Evolutionary conservation across 352 stramenopile species (phyloP), one percentile per base, ranked within the genome.

Genomic region (Phytopythium aichiense): DNA sequence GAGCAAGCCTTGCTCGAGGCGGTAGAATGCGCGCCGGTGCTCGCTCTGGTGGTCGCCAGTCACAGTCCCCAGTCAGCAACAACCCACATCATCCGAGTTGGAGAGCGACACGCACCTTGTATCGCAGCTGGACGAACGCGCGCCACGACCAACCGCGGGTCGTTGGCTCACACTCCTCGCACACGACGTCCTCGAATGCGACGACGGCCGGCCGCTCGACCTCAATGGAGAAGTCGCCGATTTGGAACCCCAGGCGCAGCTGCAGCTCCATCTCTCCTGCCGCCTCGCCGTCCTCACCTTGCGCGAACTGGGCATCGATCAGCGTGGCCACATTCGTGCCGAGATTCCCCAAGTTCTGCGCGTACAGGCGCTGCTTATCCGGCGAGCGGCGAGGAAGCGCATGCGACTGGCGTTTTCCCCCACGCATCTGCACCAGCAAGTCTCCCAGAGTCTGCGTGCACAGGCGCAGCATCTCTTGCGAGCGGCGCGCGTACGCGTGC

Each of bases 21-120:
- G 58, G n/a, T 88, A 67, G 55, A 95, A 90, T 25, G 82, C 89
- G 51, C 84, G 78, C 56, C 91, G 89, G 71, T 91, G 81, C 25
- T 84, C 71, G 5, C 88, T 89, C 58, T 92, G 79, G 2, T 2
- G 31, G 16, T 25, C 20, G 23, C 4, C 13, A 52, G 46, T 42
- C 28, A 40, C 49, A 55, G 5, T 40, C 45, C 15, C 18, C 25
- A 30, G 22, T 35, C 5, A 54, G 23, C 48, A 35, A 23, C 13
- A 6, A 37, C 23, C 9, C 7, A 13, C 6, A 35, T 37, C 23
- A 54, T 11, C 23, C 33, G 23, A 18, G 23, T 23, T 5, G 4
- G 13, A 33, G 35, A 15, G 4, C 23, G 18, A 35, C 25, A 35
- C 33, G 2, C 7, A 67, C 64, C 51, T 84, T 79, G 48, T 76